Percentiles rank a stretch among this genome's conserved stretches.
These are phyloP conservation scores for Stephanodiscus minutulus DNA, from an alignment of 108 stramenopile species.

Conservation along the genomic window DNA sequence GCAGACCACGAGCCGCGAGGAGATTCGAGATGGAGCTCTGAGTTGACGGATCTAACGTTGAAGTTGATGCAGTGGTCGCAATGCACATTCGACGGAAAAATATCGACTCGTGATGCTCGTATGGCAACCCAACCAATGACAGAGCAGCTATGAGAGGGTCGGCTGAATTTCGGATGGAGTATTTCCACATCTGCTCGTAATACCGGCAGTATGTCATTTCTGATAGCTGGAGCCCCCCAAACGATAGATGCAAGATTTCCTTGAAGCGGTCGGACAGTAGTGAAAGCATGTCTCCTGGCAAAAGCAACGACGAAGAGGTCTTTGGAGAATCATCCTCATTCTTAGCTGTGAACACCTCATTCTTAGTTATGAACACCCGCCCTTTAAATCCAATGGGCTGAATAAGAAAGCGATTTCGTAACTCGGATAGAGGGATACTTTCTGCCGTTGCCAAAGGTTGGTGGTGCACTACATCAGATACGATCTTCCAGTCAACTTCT, in stretches of 20 bases:
- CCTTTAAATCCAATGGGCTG: conserved; percentile 27
- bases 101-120: conserved; percentile 17
- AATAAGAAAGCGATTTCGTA: conserved; percentile 36
- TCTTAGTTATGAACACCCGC: conserved; percentile 18
- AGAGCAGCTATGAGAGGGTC: not conserved
- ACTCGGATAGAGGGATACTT: conserved; percentile 7
- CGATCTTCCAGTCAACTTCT: conserved; percentile 29
- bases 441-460: not conserved
- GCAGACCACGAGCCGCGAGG: conserved; percentile 18
- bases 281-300: not conserved
- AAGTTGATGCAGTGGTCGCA: conserved; percentile 5
- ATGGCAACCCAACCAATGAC: conserved; percentile 7
- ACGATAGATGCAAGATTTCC: not conserved
- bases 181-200: not conserved
- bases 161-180: not conserved
- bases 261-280: not conserved
- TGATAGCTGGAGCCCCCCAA: not conserved
- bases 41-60: not conserved
- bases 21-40: conserved; percentile 6
- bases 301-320: not conserved
- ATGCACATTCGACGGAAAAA: conserved; percentile 14
- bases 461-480: conserved; percentile 21
- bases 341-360: not conserved
- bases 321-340: not conserved
- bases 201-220: not conserved